These are phyloP conservation scores for Candida tetrigidarum DNA, from an alignment of 1,139 yeast genomes.

Conservation along the genomic window DNA sequence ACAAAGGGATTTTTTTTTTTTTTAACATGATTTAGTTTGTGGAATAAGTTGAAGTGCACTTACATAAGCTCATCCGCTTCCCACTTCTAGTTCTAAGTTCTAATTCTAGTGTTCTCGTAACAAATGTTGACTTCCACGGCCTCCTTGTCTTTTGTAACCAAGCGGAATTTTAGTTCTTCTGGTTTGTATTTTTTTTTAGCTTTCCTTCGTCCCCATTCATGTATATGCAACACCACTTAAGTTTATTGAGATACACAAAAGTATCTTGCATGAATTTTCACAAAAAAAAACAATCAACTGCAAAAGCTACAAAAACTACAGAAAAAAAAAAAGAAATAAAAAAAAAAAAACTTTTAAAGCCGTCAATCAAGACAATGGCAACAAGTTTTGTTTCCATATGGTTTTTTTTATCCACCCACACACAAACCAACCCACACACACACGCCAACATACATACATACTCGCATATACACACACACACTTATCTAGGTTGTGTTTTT, in stretches of 20 bases:
- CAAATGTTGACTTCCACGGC: not conserved
- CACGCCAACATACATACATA: not conserved
- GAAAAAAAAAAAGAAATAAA: not conserved
- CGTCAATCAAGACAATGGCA: not conserved
- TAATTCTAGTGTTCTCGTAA: not conserved
- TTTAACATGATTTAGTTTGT: slow-evolving; percentile 2
- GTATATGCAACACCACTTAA: not conserved
- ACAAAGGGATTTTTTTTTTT: not conserved
- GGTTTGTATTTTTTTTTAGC: not conserved
- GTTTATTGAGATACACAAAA: not conserved
- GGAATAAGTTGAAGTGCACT: not conserved
- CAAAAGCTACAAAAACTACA: not conserved
- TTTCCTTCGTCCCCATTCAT: not conserved
- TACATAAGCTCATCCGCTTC: not conserved
- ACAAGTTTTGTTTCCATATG: no score
- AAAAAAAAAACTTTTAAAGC: not conserved
- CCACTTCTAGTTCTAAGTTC: not conserved
- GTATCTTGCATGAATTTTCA: not conserved
- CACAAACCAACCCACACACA: no score
- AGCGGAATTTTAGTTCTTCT: not conserved
- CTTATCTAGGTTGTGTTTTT: no score
- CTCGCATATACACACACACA: not conserved
- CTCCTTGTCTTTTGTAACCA: not conserved
- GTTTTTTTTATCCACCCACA: no score
- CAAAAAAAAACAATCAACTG: not conserved